phyloP scores from a whole-genome alignment of 257 asterid species.

The Dorcoceras hygrometricum region DNA sequence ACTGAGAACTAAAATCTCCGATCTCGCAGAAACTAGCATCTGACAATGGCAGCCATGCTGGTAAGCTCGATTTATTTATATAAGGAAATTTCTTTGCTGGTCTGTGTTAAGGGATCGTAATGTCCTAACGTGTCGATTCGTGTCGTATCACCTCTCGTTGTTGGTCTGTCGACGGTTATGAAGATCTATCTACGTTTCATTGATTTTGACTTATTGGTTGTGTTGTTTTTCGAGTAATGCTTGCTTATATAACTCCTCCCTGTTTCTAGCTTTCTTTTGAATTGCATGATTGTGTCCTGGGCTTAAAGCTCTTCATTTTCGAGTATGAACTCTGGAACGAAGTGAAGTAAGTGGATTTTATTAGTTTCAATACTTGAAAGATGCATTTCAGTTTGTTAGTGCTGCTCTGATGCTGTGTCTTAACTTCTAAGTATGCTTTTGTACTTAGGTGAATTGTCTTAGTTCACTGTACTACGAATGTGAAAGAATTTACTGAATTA shows the following conservation, averaged over 20 bases:
- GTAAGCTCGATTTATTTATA: slow-evolving; percentile 30
- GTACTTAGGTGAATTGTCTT: not conserved
- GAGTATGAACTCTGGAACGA: not conserved
- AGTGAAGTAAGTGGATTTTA: not conserved
- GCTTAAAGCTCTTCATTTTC: not conserved
- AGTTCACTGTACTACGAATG: not conserved
- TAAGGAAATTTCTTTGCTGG: not conserved
- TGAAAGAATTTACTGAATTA: not conserved
- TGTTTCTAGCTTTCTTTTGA: not conserved
- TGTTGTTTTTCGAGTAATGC: not conserved
- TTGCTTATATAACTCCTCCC: not conserved
- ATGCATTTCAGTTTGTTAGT: not conserved
- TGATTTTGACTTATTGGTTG: not conserved
- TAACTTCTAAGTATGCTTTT: not conserved
- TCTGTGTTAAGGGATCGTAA: not conserved
- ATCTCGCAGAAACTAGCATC: slow-evolving; percentile 18
- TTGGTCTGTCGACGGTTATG: not conserved
- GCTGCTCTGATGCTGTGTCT: not conserved
- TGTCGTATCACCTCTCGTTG: not conserved
- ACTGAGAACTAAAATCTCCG: not conserved
- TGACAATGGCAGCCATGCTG: slow-evolving; percentile 40
- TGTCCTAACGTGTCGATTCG: slow-evolving; percentile 9
- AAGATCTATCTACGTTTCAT: not conserved
- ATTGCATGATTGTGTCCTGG: not conserved
- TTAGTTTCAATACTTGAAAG: too few relatives aligned